Percentiles rank a stretch among this genome's conserved stretches.
These are phyloP conservation scores for Daedalea quercina DNA, from an alignment of 768 basidiomycete species.

Conservation along the genomic window DNA sequence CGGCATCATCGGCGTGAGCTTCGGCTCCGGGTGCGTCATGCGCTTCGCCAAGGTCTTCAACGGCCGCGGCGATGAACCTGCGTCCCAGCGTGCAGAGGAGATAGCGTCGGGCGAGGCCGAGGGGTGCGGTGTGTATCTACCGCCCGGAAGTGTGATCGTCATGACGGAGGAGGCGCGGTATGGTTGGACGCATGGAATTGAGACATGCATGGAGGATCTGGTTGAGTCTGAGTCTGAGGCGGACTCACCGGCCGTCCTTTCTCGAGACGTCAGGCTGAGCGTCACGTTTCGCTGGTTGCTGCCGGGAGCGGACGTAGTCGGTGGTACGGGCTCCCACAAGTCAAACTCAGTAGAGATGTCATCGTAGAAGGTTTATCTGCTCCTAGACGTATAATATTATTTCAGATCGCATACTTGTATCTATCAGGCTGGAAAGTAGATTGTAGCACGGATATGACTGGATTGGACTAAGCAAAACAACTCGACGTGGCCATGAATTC, in stretches of 20 bases:
- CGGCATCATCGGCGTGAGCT: conserved; percentile 83
- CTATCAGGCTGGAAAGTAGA: too few species aligned
- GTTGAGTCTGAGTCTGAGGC: conserved; percentile 32
- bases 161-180: conserved; percentile 80
- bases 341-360: too few species aligned
- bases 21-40: conserved; percentile 80
- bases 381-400: too few species aligned
- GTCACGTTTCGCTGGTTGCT: conserved; percentile 86
- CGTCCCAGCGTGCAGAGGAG: conserved; percentile 3
- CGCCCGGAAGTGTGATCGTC: conserved; percentile 69
- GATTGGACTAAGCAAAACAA: too few species aligned
- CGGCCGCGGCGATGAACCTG: conserved; percentile 1
- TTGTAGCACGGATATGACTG: too few species aligned
- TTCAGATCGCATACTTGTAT: too few species aligned
- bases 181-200: conserved; percentile 85
- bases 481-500: too few species aligned
- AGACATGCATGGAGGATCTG: conserved; percentile 49
- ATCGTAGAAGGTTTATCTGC: too few species aligned
- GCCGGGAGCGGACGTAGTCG: conserved; percentile 77
- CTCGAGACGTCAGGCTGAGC: conserved; percentile 59
- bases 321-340: conserved; percentile 4
- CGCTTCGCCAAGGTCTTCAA: conserved; percentile 38
- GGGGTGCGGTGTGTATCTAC: conserved; percentile 57
- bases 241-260: conserved; percentile 29
- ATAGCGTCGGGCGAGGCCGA: background rate